Evolutionary conservation across 2,329 filamentous ascomycete genomes (phyloP).

Genomic region (Fusarium udum): DNA sequence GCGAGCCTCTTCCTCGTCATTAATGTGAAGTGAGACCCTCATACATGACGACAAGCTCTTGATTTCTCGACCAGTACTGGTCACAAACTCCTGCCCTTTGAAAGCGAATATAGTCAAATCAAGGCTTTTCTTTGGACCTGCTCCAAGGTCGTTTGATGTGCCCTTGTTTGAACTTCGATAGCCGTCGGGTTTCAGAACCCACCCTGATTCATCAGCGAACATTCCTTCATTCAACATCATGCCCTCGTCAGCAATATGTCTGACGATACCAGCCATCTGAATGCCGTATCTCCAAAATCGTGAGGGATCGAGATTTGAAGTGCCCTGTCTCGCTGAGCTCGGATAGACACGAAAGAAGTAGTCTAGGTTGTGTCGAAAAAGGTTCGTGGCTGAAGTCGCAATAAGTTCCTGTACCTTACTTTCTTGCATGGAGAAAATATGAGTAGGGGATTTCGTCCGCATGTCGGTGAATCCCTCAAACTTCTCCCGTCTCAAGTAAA

Average conservation of each 20-base stretch:
- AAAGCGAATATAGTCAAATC: not conserved
- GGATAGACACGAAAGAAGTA: fast-evolving
- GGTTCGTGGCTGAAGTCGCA: fast-evolving
- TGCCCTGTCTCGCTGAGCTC: fast-evolving
- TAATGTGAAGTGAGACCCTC: fast-evolving
- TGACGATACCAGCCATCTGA: fast-evolving
- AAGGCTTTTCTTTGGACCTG: fast-evolving
- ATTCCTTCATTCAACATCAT: not conserved
- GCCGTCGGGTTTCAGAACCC: not conserved
- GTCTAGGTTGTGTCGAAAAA: fast-evolving
- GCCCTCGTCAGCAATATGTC: fast-evolving
- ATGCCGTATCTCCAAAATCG: fast-evolving
- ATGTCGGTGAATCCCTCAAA: fast-evolving
- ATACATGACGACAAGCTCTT: not conserved
- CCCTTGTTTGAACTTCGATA: fast-evolving
- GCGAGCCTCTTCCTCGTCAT: not conserved
- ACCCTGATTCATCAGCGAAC: not conserved
- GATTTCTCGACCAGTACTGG: fast-evolving
- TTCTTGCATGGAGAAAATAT: not conserved
- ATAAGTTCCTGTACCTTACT: fast-evolving
- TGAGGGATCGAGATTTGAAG: fast-evolving
- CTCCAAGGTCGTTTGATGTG: fast-evolving
- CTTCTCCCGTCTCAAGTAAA: fast-evolving
- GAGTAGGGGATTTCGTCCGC: fast-evolving
- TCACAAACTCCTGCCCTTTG: fast-evolving